phyloP scores from a whole-genome alignment of 306 rosid species.

The Cicer cuneatum region DNA sequence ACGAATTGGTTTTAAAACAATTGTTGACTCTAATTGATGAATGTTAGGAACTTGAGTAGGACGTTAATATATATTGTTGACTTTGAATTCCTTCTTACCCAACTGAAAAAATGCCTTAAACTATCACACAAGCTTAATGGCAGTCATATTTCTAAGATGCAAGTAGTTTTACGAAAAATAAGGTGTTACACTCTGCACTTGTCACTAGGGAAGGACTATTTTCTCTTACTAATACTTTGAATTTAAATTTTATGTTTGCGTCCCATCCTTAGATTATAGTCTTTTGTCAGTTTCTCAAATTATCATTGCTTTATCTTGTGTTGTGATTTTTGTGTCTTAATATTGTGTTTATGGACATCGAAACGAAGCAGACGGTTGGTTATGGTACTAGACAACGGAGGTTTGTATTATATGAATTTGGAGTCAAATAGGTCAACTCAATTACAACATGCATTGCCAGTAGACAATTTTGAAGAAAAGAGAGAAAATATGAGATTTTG shows the following conservation, averaged over 20 bases:
- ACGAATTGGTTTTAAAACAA: too few relatives aligned
- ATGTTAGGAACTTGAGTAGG: too few relatives aligned
- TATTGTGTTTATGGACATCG: constrained; percentile 18
- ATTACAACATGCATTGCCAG: background rate
- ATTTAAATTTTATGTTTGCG: constrained; percentile 4
- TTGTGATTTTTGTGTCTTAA: constrained; percentile 9
- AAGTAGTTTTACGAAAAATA: too few relatives aligned
- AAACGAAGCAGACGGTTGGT: background rate
- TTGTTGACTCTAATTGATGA: too few relatives aligned
- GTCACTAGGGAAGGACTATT: background rate
- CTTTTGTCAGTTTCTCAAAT: constrained; percentile 25
- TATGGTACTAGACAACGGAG: constrained; percentile 12
- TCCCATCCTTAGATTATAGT: background rate
- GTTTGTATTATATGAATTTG: background rate
- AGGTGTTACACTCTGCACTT: background rate
- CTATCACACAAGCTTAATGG: too few relatives aligned
- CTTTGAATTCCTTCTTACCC: too few relatives aligned
- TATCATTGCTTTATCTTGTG: constrained; percentile 10
- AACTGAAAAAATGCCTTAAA: too few relatives aligned
- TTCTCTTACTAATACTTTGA: background rate
- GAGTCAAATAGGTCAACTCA: background rate
- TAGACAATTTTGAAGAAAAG: background rate
- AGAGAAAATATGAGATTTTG: background rate
- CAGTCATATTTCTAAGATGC: too few relatives aligned
- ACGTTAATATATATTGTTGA: too few relatives aligned